Conservation (phyloP, 1,284 basidiomycete species). For the Ganoderma lucidum region DNA sequence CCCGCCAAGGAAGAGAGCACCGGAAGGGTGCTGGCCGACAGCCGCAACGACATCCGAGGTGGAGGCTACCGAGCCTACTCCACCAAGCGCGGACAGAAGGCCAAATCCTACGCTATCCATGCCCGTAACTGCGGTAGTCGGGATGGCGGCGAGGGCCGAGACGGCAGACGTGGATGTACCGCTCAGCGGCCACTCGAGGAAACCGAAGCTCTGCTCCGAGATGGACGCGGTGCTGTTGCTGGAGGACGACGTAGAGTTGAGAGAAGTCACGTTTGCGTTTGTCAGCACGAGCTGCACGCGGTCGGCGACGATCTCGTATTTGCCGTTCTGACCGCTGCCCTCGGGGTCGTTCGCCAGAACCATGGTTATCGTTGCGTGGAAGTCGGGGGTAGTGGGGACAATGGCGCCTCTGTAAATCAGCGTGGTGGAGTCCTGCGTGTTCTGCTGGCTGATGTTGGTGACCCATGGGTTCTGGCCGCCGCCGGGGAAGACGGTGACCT, state of each 20-base stretch:
- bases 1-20: conserved; percentile 80
- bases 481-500: conserved; percentile 85
- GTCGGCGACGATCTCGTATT: conserved; percentile 86
- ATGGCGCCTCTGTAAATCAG: conserved; percentile 87
- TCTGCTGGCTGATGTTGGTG: conserved; percentile 78
- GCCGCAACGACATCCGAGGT: conserved; percentile 55
- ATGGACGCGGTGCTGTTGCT: conserved; percentile 42
- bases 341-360: conserved; percentile 66
- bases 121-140: conserved; percentile 78
- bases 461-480: conserved; percentile 70
- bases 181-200: conserved; percentile 81
- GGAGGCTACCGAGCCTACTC: conserved; percentile 44
- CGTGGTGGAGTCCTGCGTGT: conserved; percentile 65
- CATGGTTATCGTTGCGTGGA: conserved; percentile 80
- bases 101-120: conserved; percentile 71
- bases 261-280: conserved; percentile 56
- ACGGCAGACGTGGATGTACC: conserved; percentile 45
- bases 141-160: conserved; percentile 66
- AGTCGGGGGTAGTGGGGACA: conserved; percentile 74
- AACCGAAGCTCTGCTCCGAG: conserved; percentile 67
- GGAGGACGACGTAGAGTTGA: conserved; percentile 37
- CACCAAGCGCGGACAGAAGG: conserved; percentile 64
- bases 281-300: conserved; percentile 78
- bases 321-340: conserved; percentile 67
- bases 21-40: conserved; percentile 71